Conservation (phyloP, 495 filamentous ascomycete genomes). For the Emericellopsis terricola region DNA sequence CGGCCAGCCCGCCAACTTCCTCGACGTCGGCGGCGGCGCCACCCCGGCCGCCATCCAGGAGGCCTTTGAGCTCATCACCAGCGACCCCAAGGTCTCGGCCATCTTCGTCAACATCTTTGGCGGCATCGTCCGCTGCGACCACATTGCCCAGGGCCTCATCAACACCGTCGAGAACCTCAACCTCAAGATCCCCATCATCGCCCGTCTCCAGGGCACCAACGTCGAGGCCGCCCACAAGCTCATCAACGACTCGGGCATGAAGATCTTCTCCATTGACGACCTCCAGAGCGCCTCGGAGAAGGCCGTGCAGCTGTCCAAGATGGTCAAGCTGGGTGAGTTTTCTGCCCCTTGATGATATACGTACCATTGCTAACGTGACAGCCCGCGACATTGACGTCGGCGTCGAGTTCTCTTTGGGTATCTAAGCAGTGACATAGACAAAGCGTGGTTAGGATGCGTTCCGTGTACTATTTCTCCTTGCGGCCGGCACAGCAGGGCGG, state of each 20-base stretch:
- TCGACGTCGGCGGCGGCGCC: constrained; percentile 94
- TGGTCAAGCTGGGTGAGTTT: constrained; percentile 84
- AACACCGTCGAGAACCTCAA: constrained; percentile 85
- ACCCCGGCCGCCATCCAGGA: constrained; percentile 92
- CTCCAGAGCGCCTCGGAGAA: constrained; percentile 95
- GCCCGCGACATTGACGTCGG: constrained; percentile 95
- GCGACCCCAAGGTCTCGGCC: constrained; percentile 92
- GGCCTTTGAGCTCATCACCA: constrained; percentile 96
- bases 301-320: constrained; percentile 94
- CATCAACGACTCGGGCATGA: constrained; percentile 94
- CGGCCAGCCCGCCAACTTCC: constrained; percentile 90
- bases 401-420: constrained; percentile 91
- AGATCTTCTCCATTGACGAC: constrained; percentile 99
- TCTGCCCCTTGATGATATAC: constrained; percentile 4
- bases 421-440: constrained; percentile 34
- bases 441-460: constrained; percentile 8
- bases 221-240: constrained; percentile 89
- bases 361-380: constrained; percentile 9
- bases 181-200: constrained; percentile 89
- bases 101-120: constrained; percentile 99
- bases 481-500: constrained; percentile 2
- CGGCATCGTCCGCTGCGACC: constrained; percentile 95
- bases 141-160: constrained; percentile 92
- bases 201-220: constrained; percentile 94
- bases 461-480: constrained; percentile 17